phyloP scores from a whole-genome alignment of 495 filamentous ascomycete genomes.

The Pseudomonodictys pantanalensis region DNA sequence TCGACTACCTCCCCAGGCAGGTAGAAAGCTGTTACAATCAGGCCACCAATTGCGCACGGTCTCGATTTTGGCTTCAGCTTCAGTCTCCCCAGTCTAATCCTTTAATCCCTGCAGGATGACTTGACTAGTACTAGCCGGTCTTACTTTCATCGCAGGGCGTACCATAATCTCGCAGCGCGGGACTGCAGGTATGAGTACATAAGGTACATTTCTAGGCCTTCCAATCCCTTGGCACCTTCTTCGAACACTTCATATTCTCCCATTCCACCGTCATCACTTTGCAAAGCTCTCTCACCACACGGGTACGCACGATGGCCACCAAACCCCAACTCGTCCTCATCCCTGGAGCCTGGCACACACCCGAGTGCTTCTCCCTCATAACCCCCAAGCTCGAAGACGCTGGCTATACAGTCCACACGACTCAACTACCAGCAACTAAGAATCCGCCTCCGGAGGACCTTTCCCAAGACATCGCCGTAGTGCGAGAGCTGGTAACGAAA shows the following conservation, averaged over 20 bases:
- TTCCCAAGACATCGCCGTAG: constrained; percentile 3
- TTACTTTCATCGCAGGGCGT: too few relatives aligned
- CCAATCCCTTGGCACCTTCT: too few relatives aligned
- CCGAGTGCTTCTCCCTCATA: constrained; percentile 40
- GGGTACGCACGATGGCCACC: constrained; percentile 2
- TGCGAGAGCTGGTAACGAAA: constrained; percentile 7
- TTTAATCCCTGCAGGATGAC: too few relatives aligned
- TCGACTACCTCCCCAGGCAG: too few relatives aligned
- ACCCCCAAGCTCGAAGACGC: constrained; percentile 41
- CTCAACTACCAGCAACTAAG: constrained; percentile 46
- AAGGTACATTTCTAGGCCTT: too few relatives aligned
- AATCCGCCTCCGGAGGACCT: constrained; percentile 9
- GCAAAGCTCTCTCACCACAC: neutral
- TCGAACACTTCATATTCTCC: neutral
- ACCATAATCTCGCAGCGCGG: too few relatives aligned
- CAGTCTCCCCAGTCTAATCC: too few relatives aligned
- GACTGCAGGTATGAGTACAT: too few relatives aligned
- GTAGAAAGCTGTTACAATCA: too few relatives aligned
- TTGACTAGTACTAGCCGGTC: too few relatives aligned
- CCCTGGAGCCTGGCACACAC: constrained; percentile 50
- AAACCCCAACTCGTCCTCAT: constrained; percentile 49
- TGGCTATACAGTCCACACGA: constrained; percentile 17
- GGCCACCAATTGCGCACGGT: too few relatives aligned
- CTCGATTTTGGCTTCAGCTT: too few relatives aligned
- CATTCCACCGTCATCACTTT: neutral